phyloP scores from a whole-genome alignment of 139 green algal genomes.

The Zygnema circumcarinatum region DNA sequence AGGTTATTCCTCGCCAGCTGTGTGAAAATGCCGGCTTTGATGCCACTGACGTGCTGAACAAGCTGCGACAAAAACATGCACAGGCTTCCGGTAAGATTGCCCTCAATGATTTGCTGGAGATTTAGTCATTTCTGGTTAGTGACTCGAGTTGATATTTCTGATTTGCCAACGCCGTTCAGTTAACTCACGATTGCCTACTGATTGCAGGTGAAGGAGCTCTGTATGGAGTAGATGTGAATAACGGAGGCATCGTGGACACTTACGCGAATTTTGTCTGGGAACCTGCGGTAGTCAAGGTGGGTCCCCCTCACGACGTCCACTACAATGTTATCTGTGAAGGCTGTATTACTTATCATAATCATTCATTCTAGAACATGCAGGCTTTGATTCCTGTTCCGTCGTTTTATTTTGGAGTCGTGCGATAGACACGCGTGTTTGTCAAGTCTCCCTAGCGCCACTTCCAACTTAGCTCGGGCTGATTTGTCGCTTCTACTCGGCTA shows the following conservation, averaged over 20 bases:
- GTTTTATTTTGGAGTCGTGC: too few species aligned
- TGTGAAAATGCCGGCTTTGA: slow-evolving; percentile 97
- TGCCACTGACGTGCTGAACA: slow-evolving; percentile 97
- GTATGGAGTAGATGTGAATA: slow-evolving; percentile 95
- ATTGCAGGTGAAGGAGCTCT: slow-evolving; percentile 69
- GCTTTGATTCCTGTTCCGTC: background rate
- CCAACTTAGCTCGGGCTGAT: too few species aligned
- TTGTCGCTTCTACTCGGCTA: background rate
- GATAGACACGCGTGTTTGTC: too few species aligned
- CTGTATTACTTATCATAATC: background rate
- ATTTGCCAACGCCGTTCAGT: too few species aligned
- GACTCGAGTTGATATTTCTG: too few species aligned
- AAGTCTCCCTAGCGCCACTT: too few species aligned
- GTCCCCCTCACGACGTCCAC: background rate
- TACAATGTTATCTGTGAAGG: background rate
- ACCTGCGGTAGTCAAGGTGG: slow-evolving; percentile 70
- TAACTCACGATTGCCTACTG: too few species aligned
- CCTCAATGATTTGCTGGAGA: too few species aligned
- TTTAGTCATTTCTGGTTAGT: too few species aligned
- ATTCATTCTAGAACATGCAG: background rate
- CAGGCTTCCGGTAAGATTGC: slow-evolving; percentile 52
- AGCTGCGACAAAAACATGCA: slow-evolving; percentile 95
- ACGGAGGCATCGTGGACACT: slow-evolving; percentile 92
- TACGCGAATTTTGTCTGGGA: slow-evolving; percentile 96
- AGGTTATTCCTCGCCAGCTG: slow-evolving; percentile 92